Conservation (phyloP, 164 flowering plant genomes). For the Akebia trifoliata region DNA sequence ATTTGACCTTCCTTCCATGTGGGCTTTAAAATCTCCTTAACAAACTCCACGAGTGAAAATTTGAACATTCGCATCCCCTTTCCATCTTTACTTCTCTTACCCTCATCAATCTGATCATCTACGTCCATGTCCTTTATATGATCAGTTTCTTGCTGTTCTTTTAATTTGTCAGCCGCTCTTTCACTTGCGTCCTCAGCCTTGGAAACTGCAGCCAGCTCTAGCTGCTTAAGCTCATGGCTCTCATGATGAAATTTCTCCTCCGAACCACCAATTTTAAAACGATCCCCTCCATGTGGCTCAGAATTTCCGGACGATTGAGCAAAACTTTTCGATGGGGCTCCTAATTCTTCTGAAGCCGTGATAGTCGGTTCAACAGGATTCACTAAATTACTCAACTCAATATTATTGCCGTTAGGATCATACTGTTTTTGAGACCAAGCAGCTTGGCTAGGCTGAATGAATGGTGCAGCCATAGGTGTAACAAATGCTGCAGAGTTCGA, state of each 20-base stretch:
- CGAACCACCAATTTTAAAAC: slow-evolving; percentile 4
- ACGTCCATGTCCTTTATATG: slow-evolving; percentile 25
- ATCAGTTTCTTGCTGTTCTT: slow-evolving; percentile 23
- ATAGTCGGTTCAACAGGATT: slow-evolving; percentile 15
- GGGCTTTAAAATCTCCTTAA: slow-evolving; percentile 85
- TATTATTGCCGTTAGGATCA: slow-evolving; percentile 34
- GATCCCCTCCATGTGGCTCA: slow-evolving; percentile 10
- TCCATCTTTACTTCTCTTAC: slow-evolving; percentile 44
- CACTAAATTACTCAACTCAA: slow-evolving; percentile 19
- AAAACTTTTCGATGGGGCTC: slow-evolving; percentile 7
- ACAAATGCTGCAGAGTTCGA: slow-evolving; percentile 18
- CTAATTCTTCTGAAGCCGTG: slow-evolving; percentile 7
- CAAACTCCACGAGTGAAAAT: slow-evolving; percentile 68
- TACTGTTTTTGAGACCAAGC: slow-evolving; percentile 22
- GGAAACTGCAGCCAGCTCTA: too few species aligned
- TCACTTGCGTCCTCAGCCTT: too few species aligned
- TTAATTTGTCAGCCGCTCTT: slow-evolving; percentile 7
- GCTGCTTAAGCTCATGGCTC: slow-evolving; percentile 14
- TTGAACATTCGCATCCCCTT: slow-evolving; percentile 65
- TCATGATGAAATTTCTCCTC: slow-evolving; percentile 13
- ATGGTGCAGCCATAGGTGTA: slow-evolving; percentile 11
- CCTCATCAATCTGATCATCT: slow-evolving; percentile 24
- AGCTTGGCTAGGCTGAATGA: slow-evolving; percentile 21
- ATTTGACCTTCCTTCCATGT: slow-evolving; percentile 90
- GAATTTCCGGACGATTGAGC: too few species aligned